phyloP scores from a whole-genome alignment of 2,329 filamentous ascomycete species.

The Zelopaecilomyces penicillatus region DNA sequence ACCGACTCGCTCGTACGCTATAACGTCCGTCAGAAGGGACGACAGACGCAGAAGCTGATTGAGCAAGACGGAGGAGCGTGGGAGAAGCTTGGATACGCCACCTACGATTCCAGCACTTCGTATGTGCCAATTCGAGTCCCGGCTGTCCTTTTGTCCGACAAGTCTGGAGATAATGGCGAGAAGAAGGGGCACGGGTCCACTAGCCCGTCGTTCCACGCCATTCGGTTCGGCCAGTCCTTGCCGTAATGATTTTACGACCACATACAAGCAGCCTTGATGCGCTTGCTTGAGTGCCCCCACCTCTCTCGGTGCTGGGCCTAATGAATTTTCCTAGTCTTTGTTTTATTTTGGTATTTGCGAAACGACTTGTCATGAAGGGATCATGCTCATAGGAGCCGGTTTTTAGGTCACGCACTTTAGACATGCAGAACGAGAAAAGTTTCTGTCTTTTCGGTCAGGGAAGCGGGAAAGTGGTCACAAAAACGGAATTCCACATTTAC shows the following conservation, averaged over 20 bases:
- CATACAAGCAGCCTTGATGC: no score
- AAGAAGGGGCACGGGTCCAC: background rate
- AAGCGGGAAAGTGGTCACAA: no score
- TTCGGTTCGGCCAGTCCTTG: constrained; percentile 4
- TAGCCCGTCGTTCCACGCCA: constrained; percentile 3
- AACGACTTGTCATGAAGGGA: no score
- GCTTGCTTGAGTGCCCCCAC: no score
- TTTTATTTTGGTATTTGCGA: background rate
- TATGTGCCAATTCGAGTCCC: constrained; percentile 23
- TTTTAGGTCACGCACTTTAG: no score
- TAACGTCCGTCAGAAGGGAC: constrained; percentile 34
- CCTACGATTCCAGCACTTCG: constrained; percentile 29
- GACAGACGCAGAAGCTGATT: constrained; percentile 18
- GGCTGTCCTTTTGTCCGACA: constrained; percentile 2
- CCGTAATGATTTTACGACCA: constrained; percentile 8
- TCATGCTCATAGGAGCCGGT: no score
- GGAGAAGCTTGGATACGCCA: constrained; percentile 25
- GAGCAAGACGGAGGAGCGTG: constrained; percentile 14
- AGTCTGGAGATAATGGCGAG: background rate
- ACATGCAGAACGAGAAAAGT: no score
- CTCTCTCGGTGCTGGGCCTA: no score
- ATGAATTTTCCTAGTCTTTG: background rate
- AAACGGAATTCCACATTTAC: no score
- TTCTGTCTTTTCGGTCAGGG: no score
- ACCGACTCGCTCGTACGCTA: constrained; percentile 37